Evolutionary conservation across 176 grass and related monocot genomes (phyloP), one percentile per base, ranked within the genome.

Genomic region (Aechmea fasciata): DNA sequence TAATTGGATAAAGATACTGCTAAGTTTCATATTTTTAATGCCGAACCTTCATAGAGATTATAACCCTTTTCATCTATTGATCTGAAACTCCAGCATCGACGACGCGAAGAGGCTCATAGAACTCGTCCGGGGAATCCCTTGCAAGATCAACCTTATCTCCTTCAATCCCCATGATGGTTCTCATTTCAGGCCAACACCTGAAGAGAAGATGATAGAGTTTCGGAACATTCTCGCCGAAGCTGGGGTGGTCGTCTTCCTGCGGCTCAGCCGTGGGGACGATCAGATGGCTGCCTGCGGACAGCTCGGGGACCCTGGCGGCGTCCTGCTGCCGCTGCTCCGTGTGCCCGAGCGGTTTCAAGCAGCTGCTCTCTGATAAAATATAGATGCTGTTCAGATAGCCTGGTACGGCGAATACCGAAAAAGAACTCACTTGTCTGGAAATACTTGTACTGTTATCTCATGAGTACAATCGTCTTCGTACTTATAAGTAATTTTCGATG

Each of bases 81-180:
- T 14, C 10, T 41, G 28, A 81, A 29, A 61, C 80, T 67, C 47
- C 84, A 93, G 84, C 10, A 57, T 78, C 57, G 94, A 99, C 48
- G 90, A 99, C 66, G 87, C 90, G 0, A 88, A 88, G 87, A 87
- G 94, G 75, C 87, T 90, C 71, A 80, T 77, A 75, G 79, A 90
- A 33, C 82, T 99, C 0, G 87, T 90, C 67, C 51, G 17, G 3
- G 82, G 80, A 25, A 99, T 99, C 67, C 87, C 94, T 77, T 93
- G 90, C 82, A 90, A 93, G 83, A 88, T 99, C 68, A 99, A 90
- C 69, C 84, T 99, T 57, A 90, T 93, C 50, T 90, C 94, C 50
- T 99, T 90, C 80, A 99, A 93, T 51, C 87, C 89, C 63, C 94
- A 99, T 64, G 49, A 71, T 41, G 94, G 89, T 33, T 90, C 89